Conservation (phyloP, 2,329 filamentous ascomycete species). For the Metarhizium brunneum region DNA sequence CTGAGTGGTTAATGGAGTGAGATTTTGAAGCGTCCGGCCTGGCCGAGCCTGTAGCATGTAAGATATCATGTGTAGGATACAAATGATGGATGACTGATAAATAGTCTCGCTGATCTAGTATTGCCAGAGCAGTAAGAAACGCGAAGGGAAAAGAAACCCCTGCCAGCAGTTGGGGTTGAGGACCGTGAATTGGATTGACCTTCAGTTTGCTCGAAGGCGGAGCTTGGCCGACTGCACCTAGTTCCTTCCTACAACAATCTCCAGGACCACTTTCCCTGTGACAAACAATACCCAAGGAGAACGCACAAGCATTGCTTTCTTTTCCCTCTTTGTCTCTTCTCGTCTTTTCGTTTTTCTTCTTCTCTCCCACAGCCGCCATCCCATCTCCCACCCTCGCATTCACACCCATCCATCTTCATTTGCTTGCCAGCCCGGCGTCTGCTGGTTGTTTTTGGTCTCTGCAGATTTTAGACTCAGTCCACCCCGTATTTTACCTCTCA, state of each 20-base stretch:
- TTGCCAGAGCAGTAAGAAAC: too few species aligned
- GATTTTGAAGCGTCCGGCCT: neutral
- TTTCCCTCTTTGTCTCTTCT: neutral
- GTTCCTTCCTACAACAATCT: neutral
- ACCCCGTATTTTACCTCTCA: neutral
- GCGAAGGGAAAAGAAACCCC: too few species aligned
- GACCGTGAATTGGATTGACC: neutral
- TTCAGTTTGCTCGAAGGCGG: neutral
- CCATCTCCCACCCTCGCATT: conserved; percentile 2
- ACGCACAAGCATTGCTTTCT: neutral
- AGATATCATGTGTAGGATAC: too few species aligned
- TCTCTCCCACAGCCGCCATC: conserved; percentile 5
- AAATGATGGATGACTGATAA: too few species aligned
- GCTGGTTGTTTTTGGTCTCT: neutral
- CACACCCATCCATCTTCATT: conserved; percentile 1
- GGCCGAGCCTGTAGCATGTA: too few species aligned
- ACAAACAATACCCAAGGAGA: neutral
- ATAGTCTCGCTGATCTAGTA: too few species aligned
- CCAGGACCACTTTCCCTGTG: neutral
- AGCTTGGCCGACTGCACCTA: neutral
- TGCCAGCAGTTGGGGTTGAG: too few species aligned
- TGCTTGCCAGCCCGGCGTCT: neutral
- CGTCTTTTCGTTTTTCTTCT: neutral
- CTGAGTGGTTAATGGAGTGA: conserved; percentile 4
- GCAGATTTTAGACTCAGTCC: neutral